phyloP scores from a whole-genome alignment of 495 filamentous ascomycete genomes.

The Terfezia boudieri region DNA sequence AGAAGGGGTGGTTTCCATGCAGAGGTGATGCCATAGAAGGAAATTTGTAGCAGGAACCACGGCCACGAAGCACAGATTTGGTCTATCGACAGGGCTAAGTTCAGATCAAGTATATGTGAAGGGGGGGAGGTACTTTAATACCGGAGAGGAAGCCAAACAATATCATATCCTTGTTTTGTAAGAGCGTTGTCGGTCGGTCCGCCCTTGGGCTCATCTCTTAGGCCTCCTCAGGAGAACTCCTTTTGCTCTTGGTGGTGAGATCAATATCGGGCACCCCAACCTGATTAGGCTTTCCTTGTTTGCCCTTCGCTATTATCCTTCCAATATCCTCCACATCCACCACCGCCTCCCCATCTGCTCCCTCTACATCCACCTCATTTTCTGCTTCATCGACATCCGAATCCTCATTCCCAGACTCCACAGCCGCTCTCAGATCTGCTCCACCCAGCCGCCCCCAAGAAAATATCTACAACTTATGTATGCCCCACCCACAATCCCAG shows the following conservation, averaged over 20 bases:
- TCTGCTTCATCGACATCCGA: constrained; percentile 28
- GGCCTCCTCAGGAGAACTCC: constrained; percentile 17
- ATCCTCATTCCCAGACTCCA: constrained; percentile 37
- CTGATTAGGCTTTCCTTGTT: constrained; percentile 39
- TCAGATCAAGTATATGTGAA: not conserved
- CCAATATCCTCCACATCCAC: constrained; percentile 81
- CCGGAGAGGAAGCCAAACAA: constrained; percentile 87
- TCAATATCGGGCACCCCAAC: constrained; percentile 24
- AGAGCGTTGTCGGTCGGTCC: constrained; percentile 72
- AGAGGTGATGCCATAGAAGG: constrained; percentile 92
- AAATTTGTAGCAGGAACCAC: constrained; percentile 91
- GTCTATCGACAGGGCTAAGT: constrained; percentile 75
- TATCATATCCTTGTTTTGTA: constrained; percentile 64
- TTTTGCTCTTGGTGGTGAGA: constrained; percentile 48
- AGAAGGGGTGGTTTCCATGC: constrained; percentile 93
- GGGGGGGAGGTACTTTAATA: constrained; percentile 33
- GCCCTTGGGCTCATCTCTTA: constrained; percentile 44
- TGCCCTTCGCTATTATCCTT: constrained; percentile 30
- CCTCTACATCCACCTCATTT: constrained; percentile 13
- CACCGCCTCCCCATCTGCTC: constrained; percentile 7
- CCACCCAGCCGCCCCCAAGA: constrained; percentile 13
- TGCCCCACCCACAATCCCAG: too few relatives aligned
- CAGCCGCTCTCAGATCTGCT: constrained; percentile 34
- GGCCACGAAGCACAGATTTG: constrained; percentile 85
- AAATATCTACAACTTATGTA: too few relatives aligned